Percentiles rank a stretch among this genome's conserved stretches.
These are phyloP conservation scores for Nothophoma quercina DNA, from an alignment of 2,329 filamentous ascomycete species.

Conservation along the genomic window DNA sequence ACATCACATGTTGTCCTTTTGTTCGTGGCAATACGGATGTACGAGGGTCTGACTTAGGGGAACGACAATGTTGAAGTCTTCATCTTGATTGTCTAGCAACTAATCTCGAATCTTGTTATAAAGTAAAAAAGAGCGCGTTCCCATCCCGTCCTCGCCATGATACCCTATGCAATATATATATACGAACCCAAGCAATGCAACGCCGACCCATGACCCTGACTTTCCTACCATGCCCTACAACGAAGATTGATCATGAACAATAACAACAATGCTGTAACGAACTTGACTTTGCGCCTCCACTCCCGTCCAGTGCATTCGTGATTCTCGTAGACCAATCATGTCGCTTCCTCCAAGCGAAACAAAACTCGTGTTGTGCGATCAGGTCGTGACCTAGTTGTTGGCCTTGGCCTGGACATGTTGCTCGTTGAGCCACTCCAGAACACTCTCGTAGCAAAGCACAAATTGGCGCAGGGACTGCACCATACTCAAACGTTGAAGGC, in stretches of 20 bases:
- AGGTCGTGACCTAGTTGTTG: not conserved
- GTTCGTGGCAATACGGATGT: no score
- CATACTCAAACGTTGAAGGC: constrained; percentile 90
- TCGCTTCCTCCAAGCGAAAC: not conserved
- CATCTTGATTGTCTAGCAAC: constrained; percentile 7
- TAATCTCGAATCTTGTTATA: not conserved
- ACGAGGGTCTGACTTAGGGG: no score
- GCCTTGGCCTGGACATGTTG: constrained; percentile 34
- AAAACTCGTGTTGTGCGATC: not conserved
- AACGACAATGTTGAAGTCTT: not conserved
- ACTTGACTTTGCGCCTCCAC: constrained; percentile 4
- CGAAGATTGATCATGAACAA: not conserved
- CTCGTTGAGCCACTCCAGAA: constrained; percentile 81
- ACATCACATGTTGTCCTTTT: no score
- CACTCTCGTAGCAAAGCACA: constrained; percentile 94
- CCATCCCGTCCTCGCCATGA: not conserved
- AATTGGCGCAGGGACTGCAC: constrained; percentile 93
- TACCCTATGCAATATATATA: constrained; percentile 10
- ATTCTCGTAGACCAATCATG: constrained; percentile 3
- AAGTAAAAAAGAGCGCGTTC: not conserved
- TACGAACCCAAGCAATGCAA: constrained; percentile 12
- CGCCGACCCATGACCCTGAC: constrained; percentile 7
- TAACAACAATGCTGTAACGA: constrained; percentile 8
- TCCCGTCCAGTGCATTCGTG: constrained; percentile 8
- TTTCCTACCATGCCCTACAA: not conserved